phyloP scores from a whole-genome alignment of 2,329 filamentous ascomycete genomes.

The Diaporthe amygdali region DNA sequence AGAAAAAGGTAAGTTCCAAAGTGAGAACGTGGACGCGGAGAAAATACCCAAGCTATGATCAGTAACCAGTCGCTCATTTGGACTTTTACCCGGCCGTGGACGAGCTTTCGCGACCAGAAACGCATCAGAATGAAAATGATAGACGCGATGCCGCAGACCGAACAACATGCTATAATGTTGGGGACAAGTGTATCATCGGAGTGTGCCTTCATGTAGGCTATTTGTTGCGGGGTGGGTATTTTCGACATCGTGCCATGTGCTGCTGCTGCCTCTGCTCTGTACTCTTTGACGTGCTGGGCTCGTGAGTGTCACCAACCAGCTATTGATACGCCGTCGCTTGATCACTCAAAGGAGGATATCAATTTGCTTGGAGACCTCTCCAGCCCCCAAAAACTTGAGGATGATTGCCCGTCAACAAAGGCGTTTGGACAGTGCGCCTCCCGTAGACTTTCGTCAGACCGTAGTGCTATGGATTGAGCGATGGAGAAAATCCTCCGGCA shows the following conservation, averaged over 20 bases:
- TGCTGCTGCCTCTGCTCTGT: neutral
- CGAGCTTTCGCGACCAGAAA: constrained; percentile 11
- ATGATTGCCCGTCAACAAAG: too few relatives aligned
- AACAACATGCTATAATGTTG: constrained; percentile 21
- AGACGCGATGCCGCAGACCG: constrained; percentile 17
- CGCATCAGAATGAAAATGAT: constrained; percentile 7
- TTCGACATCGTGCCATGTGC: neutral
- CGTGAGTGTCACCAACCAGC: neutral
- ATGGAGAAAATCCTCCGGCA: too few relatives aligned
- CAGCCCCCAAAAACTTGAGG: too few relatives aligned
- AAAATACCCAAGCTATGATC: neutral
- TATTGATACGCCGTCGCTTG: neutral
- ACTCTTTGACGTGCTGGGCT: neutral
- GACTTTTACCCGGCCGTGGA: neutral
- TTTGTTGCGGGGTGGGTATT: neutral
- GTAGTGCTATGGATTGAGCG: too few relatives aligned
- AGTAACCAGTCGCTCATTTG: neutral
- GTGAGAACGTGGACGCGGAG: neutral
- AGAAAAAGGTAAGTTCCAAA: neutral
- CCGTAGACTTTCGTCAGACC: too few relatives aligned
- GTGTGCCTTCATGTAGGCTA: constrained; percentile 24
- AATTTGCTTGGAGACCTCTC: too few relatives aligned
- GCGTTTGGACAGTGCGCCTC: too few relatives aligned
- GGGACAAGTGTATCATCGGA: constrained; percentile 6
- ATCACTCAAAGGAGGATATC: too few relatives aligned